Evolutionary conservation across 805 yeast genomes (phyloP), one percentile per base, ranked within the genome.

Genomic region (Hanseniaspora pseudoguilliermondii): DNA sequence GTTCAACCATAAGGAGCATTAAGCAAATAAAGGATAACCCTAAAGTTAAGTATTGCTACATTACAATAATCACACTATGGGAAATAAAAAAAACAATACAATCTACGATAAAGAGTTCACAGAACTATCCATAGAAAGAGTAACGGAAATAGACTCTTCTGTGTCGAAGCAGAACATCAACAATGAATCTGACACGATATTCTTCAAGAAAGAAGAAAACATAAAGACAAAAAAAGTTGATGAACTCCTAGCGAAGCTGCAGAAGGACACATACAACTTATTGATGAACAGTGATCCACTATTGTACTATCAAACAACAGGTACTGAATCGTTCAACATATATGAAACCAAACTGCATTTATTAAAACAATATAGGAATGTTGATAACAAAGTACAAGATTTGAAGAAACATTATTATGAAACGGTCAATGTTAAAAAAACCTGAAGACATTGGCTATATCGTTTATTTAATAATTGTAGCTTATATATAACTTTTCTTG

Each of bases 221-320:
- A 18, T 48, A 16, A 18, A 43, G 18, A 35, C 38, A 10, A 43
- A 36, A 35, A 20, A 48, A 13, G 50, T 32, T 9, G 40, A 21
- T 21, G 47, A 53, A 20, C 25, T 53, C 7, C 25, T 53, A 9
- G 11, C 25, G n/a, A 21, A 53, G 16, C 64, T 67, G 6, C 61
- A 61, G 10, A 61, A 62, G 48, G 71, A 68, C 55, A 64, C 68
- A 4, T 66, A 65, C 54, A 57, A 61, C 50, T 60, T 63, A 21
- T 20, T 69, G 21, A 62, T 60, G 21, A 63, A 64, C 8, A 70
- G 68, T 57, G 62, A 69, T 0, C 64, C 60, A 0, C 41, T 63
- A 27, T 47, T 69, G 15, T 71, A 68, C 49, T 69, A 69, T 42
- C 58, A 64, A 11, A 57, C 71, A 2, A 55, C 67, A 47, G 65